phyloP scores from a whole-genome alignment of 306 rosid genomes.

The Sechiopsis laciniata region DNA sequence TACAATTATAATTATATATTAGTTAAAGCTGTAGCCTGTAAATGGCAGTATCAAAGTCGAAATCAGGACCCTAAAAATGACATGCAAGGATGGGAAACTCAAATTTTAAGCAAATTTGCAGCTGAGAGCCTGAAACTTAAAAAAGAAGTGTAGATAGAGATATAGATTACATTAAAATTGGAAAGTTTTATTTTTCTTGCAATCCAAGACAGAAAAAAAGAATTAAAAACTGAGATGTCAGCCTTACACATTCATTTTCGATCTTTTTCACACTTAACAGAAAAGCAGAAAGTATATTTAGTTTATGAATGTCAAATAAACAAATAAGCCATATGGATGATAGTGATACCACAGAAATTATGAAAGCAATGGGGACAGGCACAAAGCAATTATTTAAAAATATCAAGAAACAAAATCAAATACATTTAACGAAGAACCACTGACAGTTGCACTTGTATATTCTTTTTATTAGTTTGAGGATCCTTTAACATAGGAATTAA shows the following conservation, averaged over 20 bases:
- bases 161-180: too few relatives aligned
- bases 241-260: not conserved
- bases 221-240: too few relatives aligned
- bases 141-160: not conserved
- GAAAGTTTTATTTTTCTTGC: too few relatives aligned
- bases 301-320: not conserved
- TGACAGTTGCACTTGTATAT: conserved; percentile 13
- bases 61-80: not conserved
- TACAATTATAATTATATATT: conserved; percentile 20
- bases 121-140: not conserved
- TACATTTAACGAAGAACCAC: not conserved
- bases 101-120: not conserved
- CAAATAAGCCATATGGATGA: not conserved
- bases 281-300: not conserved
- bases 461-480: conserved; percentile 7
- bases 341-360: too few relatives aligned
- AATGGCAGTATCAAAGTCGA: not conserved
- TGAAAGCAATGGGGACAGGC: too few relatives aligned
- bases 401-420: not conserved
- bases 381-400: too few relatives aligned
- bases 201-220: too few relatives aligned
- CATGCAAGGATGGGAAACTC: not conserved
- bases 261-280: not conserved
- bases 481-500: not conserved
- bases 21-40: not conserved